Base-by-base conservation (phyloP, 306 rosid genomes). In the Prunus salicina region DNA sequence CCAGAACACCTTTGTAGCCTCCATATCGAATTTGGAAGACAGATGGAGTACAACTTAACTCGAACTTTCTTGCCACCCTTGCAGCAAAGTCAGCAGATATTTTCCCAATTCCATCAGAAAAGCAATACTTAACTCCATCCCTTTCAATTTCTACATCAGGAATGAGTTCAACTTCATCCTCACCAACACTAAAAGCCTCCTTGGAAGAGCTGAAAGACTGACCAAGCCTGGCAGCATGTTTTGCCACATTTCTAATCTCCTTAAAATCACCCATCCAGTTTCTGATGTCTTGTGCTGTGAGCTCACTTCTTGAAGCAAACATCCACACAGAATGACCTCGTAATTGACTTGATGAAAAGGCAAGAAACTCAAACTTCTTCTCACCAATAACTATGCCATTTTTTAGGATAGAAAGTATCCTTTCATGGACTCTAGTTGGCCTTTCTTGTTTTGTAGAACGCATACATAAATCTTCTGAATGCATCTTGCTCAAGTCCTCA, bases 61-160 rank as follows among this genome's bases (percentile, higher is more conserved):
- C 78, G 55, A 85, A 83, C 45, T 83, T 83, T 43, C 30, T 12
- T 20, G 89, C 89, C 67, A 86, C 87, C 20, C n/a, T 22, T 8
- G 30, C 24, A 63, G 87, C 86, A 69, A 81, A 72, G 0, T 70
- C 63, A 53, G 43, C 32, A 9, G 86, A 83, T 55, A 86, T 83
- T 55, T 86, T 86, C 14, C 87, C 89, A 22, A 83, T 83, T 32
- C 89, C 89, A 58, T 86, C 87, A 24, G 87, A 83, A 76, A 86
- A 86, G 61, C 83, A 78, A 60, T 83, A 81, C 0, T 6, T 12
- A 18, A 2, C 32, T 24, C 76, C 64, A 0, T 3, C 13, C 2
- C 12, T 18, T 72, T 24, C 5, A 27, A 45, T 64, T 69, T 83
- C 67, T 2, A 83, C 71, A 58, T 86, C 87, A 4, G 84, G 71